These are phyloP conservation scores for Cladosporium oxysporum DNA, from an alignment of 2,329 filamentous ascomycete species.

Conservation along the genomic window DNA sequence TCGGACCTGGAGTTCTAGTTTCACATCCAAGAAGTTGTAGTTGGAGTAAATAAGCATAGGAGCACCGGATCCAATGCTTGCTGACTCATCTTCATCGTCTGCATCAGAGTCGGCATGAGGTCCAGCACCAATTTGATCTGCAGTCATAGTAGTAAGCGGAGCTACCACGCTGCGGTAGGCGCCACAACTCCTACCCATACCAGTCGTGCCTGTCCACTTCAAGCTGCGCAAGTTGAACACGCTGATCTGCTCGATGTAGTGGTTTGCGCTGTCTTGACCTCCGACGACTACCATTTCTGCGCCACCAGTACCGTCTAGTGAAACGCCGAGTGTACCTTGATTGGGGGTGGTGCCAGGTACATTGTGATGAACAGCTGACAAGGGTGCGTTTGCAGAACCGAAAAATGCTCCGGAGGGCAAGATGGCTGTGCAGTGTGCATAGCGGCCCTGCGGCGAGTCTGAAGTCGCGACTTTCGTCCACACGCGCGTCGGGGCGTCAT, in stretches of 20 bases:
- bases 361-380: constrained; percentile 88
- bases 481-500: constrained; percentile 75
- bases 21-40: constrained; percentile 98
- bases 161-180: constrained; percentile 95
- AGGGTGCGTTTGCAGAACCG: constrained; percentile 76
- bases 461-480: constrained; percentile 78
- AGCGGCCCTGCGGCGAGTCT: constrained; percentile 87
- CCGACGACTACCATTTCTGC: constrained; percentile 97
- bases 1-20: constrained; percentile 88
- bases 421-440: constrained; percentile 94
- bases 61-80: constrained; percentile 47
- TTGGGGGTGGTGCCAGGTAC: constrained; percentile 80
- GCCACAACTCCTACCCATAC: constrained; percentile 87
- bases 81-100: constrained; percentile 41
- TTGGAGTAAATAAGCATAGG: constrained; percentile 98
- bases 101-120: constrained; percentile 44
- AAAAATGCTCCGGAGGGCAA: constrained; percentile 86
- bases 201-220: constrained; percentile 90
- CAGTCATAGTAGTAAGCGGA: constrained; percentile 69
- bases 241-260: constrained; percentile 98
- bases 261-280: constrained; percentile 94
- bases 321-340: constrained; percentile 82
- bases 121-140: constrained; percentile 66
- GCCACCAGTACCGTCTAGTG: constrained; percentile 85
- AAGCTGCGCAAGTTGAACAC: constrained; percentile 95